Evolutionary conservation across 345 rosid genomes (phyloP).

Genomic region (Citrus trifoliata): DNA sequence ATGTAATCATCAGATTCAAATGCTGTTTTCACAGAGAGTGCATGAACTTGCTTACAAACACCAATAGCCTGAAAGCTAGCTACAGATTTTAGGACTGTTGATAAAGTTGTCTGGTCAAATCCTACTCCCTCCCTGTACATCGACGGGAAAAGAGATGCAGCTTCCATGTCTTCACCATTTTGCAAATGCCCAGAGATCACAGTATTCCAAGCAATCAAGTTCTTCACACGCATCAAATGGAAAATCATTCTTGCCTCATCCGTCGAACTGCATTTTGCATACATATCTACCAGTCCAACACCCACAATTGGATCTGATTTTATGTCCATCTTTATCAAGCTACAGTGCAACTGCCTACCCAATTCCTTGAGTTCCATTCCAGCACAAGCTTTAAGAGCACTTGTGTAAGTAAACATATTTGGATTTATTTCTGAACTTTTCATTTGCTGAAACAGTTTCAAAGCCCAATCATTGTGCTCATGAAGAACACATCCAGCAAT

Average conservation of each 20-base stretch:
- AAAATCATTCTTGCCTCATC: slow-evolving; percentile 42
- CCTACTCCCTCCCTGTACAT: slow-evolving; percentile 38
- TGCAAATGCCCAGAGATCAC: slow-evolving; percentile 51
- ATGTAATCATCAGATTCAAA: slow-evolving; percentile 39
- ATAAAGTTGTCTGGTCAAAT: slow-evolving; percentile 53
- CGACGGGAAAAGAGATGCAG: slow-evolving; percentile 40
- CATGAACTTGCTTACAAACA: slow-evolving; percentile 46
- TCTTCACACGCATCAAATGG: slow-evolving; percentile 39
- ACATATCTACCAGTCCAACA: slow-evolving; percentile 61
- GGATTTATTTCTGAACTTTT: slow-evolving; percentile 35
- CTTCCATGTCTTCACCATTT: slow-evolving; percentile 45
- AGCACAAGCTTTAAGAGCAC: slow-evolving; percentile 57
- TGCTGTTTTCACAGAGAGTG: slow-evolving; percentile 44
- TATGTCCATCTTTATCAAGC: slow-evolving; percentile 41
- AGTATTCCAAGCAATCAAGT: slow-evolving; percentile 57
- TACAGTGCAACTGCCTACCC: slow-evolving; percentile 49
- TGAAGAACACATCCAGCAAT: slow-evolving; percentile 59
- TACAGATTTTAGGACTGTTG: slow-evolving; percentile 51
- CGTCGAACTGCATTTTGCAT: slow-evolving; percentile 40
- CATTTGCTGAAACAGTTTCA: slow-evolving; percentile 40
- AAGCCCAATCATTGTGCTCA: slow-evolving; percentile 32
- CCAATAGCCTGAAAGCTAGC: slow-evolving; percentile 35
- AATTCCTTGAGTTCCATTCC: slow-evolving; percentile 31
- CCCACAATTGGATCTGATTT: slow-evolving; percentile 43
- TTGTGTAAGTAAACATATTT: slow-evolving; percentile 53